Evolutionary conservation across 2,329 filamentous ascomycete genomes (phyloP), one percentile per base, ranked within the genome.

Genomic region (Canariomyces notabilis): DNA sequence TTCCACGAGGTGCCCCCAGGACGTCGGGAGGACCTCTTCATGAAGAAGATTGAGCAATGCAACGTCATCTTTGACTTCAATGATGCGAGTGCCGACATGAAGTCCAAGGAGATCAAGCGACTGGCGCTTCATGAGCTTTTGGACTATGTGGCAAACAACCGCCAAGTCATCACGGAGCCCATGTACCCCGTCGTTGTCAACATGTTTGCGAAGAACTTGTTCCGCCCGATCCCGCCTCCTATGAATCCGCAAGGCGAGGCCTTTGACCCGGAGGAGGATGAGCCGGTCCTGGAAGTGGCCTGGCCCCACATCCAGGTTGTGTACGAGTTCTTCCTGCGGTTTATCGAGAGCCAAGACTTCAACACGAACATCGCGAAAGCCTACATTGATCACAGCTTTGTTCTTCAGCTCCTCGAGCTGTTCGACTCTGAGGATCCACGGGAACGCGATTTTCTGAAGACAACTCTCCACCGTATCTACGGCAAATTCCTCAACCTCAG

Each of bases 11-110:
- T 97, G 20, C 87, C 91, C 9, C 93, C 93, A 14, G 95, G 95
- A 64, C 83, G 91, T 53, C 82, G 93, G 52, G 90, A 96, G 69
- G 91, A 97, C 59, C 79, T 98, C 15, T 98, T 98, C 70, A 96
- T 98, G 90, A 90, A 97, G 65, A 98, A 98, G 76, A 93, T 98
- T 59, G 93, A 97, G 61, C 93, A 98, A 67, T 98, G 93, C 75
- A 98, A 98, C 65, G 94, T 98, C 73, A 98, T 98, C 61, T 98
- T 98, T 64, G 93, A 98, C 71, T 98, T 98, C 73, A 98, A 97
- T 65, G 93, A 98, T 68, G 89, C 91, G 39, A 95, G 88, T 56
- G 90, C 85, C 57, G 93, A 98, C 65, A 97, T 98, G 90, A 98
- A 98, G 69, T 95, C 91, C 38, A 98, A 98, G 73, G 93, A 98